Evolutionary conservation across 257 asterid species (phyloP).

Genomic region (Coffea canephora): DNA sequence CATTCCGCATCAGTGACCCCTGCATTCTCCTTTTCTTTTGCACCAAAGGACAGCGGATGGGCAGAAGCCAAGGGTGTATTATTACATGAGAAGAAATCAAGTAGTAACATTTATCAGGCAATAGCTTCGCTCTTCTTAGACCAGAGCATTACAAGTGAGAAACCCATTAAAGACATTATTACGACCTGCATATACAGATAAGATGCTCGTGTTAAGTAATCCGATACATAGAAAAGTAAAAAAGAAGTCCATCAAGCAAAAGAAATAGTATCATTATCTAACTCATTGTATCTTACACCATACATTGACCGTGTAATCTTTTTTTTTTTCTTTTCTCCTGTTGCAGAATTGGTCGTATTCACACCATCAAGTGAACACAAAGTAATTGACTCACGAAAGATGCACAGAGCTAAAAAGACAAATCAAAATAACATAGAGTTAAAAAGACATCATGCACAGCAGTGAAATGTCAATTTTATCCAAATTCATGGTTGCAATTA

Average conservation of each 20-base stretch:
- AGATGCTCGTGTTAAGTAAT: not conserved
- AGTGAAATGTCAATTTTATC: not conserved
- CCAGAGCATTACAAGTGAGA: slow-evolving; percentile 92
- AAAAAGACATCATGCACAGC: not conserved
- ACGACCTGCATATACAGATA: slow-evolving; percentile 60
- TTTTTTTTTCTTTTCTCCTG: too few relatives aligned
- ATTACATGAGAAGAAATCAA: not conserved
- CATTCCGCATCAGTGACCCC: not conserved
- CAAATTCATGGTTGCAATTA: not conserved
- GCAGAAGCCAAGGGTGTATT: not conserved
- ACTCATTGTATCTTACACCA: not conserved
- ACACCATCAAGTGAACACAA: not conserved
- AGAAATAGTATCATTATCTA: too few relatives aligned
- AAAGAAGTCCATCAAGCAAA: not conserved
- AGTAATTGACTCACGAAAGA: not conserved
- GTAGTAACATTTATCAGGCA: not conserved
- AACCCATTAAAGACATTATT: slow-evolving; percentile 92
- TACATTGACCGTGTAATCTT: not conserved
- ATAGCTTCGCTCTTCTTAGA: slow-evolving; percentile 44
- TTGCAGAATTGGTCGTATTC: not conserved
- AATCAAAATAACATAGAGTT: not conserved
- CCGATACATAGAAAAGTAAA: not conserved
- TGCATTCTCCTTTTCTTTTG: not conserved
- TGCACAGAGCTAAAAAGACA: not conserved
- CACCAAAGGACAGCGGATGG: not conserved